Conservation (phyloP, 768 basidiomycete species). For the Tylopilus subfusipes region DNA sequence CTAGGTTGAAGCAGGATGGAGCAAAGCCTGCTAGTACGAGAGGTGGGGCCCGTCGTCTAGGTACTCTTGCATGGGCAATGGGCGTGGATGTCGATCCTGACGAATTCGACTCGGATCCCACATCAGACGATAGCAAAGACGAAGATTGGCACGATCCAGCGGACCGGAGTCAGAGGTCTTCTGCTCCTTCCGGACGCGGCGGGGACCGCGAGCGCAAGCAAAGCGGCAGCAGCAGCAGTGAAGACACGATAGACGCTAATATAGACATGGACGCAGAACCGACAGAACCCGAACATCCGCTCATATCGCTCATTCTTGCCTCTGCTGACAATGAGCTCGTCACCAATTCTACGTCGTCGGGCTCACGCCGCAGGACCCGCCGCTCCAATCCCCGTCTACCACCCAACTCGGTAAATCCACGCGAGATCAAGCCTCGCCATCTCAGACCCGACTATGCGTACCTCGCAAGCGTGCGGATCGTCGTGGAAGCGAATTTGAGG, state of each 20-base stretch:
- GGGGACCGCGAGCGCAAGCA: neutral
- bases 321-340: neutral
- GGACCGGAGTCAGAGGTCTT: neutral
- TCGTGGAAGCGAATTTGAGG: constrained; percentile 50
- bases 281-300: constrained; percentile 3
- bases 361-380: constrained; percentile 17
- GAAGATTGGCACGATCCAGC: constrained; percentile 21
- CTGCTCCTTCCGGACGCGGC: neutral
- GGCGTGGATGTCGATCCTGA: constrained; percentile 14
- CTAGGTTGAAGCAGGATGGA: neutral
- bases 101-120: neutral
- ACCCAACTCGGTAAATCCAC: constrained; percentile 11
- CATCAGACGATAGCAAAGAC: constrained; percentile 17
- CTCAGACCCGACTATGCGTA: constrained; percentile 49
- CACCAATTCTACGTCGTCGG: neutral
- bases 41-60: neutral
- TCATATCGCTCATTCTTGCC: constrained; percentile 11
- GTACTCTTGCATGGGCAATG: constrained; percentile 18
- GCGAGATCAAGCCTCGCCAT: constrained; percentile 26
- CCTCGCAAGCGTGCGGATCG: constrained; percentile 47
- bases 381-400: constrained; percentile 17
- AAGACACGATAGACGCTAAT: neutral
- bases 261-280: constrained; percentile 7
- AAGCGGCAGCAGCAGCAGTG: too few relatives aligned
- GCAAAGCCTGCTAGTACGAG: neutral